Evolutionary conservation across 257 asterid genomes (phyloP).

Genomic region (Rehmannia glutinosa): DNA sequence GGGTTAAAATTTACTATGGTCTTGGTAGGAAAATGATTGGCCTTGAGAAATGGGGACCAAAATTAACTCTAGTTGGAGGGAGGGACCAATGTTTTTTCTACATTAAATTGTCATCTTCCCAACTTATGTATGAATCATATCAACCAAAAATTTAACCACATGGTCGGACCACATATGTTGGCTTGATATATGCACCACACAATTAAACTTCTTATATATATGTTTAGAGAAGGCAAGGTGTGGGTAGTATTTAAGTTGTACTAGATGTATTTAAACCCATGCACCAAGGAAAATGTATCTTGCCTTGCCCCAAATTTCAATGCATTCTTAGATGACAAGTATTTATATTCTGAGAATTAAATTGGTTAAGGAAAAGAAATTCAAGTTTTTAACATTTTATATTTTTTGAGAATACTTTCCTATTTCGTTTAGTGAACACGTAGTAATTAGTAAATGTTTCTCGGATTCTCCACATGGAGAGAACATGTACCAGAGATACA

Average conservation of each 20-base stretch:
- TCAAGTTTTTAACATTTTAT: too few relatives aligned
- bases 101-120: neutral
- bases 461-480: too few relatives aligned
- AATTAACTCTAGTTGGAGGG: neutral
- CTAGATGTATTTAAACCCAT: neutral
- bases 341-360: too few relatives aligned
- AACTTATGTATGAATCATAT: neutral
- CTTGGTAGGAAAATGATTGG: neutral
- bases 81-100: neutral
- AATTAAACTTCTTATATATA: too few relatives aligned
- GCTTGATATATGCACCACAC: neutral
- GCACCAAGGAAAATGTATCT: neutral
- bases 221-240: neutral
- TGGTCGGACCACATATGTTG: neutral
- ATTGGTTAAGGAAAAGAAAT: too few relatives aligned
- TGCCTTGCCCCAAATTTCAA: neutral
- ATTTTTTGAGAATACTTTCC: too few relatives aligned
- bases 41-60: neutral
- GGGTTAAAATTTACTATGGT: neutral
- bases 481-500: too few relatives aligned
- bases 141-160: neutral
- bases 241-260: neutral
- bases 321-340: neutral
- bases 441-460: neutral
- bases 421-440: neutral